Evolutionary conservation across 805 yeast genomes (phyloP).

Genomic region (Danielia oregonensis): DNA sequence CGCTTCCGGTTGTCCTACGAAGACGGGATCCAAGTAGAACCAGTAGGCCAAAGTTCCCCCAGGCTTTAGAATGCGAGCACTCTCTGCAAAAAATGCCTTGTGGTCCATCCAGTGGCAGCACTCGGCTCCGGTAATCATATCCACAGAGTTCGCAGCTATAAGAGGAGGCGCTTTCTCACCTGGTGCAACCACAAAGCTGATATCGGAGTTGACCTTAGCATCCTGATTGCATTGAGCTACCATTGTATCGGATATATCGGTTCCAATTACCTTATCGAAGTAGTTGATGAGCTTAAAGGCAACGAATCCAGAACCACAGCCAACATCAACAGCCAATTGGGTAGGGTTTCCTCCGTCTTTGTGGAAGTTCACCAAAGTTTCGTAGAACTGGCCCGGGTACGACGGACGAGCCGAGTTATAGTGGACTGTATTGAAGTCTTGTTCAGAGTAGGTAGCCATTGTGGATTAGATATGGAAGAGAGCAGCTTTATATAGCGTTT

Average conservation of each 20-base stretch:
- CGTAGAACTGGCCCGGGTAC: conserved; percentile 54
- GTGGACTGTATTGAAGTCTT: conserved; percentile 45
- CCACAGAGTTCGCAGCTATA: conserved; percentile 38
- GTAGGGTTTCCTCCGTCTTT: conserved; percentile 20
- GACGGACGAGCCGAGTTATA: conserved; percentile 64
- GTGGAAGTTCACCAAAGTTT: conserved; percentile 41
- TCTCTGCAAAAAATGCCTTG: conserved; percentile 46
- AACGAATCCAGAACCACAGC: conserved; percentile 80
- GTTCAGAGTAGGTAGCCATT: conserved; percentile 64
- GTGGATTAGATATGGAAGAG: neutral
- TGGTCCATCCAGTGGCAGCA: conserved; percentile 84
- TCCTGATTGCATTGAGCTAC: conserved; percentile 28
- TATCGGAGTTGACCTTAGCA: conserved; percentile 12
- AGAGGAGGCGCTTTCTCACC: conserved; percentile 25
- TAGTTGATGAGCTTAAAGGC: conserved; percentile 46
- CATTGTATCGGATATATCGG: conserved; percentile 62
- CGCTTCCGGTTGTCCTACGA: conserved; percentile 49
- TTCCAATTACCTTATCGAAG: conserved; percentile 54
- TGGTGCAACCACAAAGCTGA: conserved; percentile 21
- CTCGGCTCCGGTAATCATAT: conserved; percentile 75
- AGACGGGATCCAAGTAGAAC: conserved; percentile 74
- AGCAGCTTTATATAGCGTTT: neutral
- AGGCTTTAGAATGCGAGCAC: conserved; percentile 47
- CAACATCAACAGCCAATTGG: conserved; percentile 58
- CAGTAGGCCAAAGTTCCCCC: conserved; percentile 72